phyloP scores from a whole-genome alignment of 1,284 basidiomycete genomes.

The Naganishia cerealis region DNA sequence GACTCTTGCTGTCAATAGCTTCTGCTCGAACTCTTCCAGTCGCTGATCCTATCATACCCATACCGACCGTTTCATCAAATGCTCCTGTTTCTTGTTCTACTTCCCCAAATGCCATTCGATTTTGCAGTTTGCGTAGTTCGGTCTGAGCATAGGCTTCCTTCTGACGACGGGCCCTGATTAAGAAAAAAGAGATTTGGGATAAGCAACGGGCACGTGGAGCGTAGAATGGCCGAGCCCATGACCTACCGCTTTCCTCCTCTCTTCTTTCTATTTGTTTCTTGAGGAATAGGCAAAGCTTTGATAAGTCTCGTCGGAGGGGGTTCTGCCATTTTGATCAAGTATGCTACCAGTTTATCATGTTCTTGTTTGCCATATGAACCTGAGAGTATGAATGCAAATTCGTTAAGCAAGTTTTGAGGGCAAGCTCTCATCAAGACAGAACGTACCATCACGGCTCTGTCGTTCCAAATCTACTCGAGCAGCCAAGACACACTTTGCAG shows the following conservation, averaged over 20 bases:
- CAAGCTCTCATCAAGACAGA: not conserved
- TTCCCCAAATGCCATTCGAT: conserved; percentile 93
- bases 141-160: conserved; percentile 97
- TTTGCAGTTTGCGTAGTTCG: conserved; percentile 93
- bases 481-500: conserved; percentile 85
- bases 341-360: conserved; percentile 82
- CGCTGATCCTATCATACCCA: conserved; percentile 89
- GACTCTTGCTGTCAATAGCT: conserved; percentile 76
- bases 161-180: conserved; percentile 79
- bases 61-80: conserved; percentile 91
- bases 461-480: conserved; percentile 89
- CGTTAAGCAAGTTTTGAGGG: not conserved
- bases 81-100: conserved; percentile 93
- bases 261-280: conserved; percentile 91
- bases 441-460: conserved; percentile 69
- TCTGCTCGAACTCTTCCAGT: conserved; percentile 86
- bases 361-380: conserved; percentile 77
- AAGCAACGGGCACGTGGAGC: conserved; percentile 13
- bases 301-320: conserved; percentile 90
- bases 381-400: conserved; percentile 42
- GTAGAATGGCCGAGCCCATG: not conserved
- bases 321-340: conserved; percentile 86
- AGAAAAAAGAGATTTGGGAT: conserved; percentile 5
- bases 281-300: conserved; percentile 93
- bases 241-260: conserved; percentile 86